These are phyloP conservation scores for Globisporangium paddicum DNA, from an alignment of 352 stramenopile genomes.

Conservation along the genomic window DNA sequence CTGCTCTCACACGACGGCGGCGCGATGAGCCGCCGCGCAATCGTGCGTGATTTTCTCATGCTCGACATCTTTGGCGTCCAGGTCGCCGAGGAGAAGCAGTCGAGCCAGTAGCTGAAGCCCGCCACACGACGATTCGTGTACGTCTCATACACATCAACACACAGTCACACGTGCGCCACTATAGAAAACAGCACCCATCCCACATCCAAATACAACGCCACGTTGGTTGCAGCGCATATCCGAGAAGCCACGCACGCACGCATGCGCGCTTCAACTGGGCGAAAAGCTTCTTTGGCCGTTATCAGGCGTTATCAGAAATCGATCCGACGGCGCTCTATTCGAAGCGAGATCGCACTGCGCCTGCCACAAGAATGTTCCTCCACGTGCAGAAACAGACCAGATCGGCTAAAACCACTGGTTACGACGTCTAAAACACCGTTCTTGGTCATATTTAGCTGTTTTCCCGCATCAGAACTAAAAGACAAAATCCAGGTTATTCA, in stretches of 20 bases:
- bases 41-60: slow-evolving; percentile 76
- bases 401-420: not conserved
- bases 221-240: not conserved
- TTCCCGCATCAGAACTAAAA: too few species aligned
- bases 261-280: not conserved
- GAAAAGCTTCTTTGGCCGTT: not conserved
- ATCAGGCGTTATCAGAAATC: not conserved
- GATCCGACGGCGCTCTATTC: slow-evolving; percentile 5
- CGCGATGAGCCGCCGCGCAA: slow-evolving; percentile 38
- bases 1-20: slow-evolving; percentile 35
- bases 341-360: not conserved
- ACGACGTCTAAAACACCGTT: not conserved
- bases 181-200: not conserved
- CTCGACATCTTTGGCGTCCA: slow-evolving; percentile 75
- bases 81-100: slow-evolving; percentile 54
- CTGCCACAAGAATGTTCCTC: slow-evolving; percentile 5
- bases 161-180: not conserved
- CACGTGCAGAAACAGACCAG: not conserved
- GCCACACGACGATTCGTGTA: not conserved
- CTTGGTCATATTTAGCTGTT: too few species aligned
- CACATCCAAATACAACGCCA: not conserved
- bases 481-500: too few species aligned
- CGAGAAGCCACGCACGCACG: not conserved
- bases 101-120: slow-evolving; percentile 8
- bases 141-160: not conserved